Conservation (phyloP, 2,329 filamentous ascomycete genomes). For the Anthostomella pinea region DNA sequence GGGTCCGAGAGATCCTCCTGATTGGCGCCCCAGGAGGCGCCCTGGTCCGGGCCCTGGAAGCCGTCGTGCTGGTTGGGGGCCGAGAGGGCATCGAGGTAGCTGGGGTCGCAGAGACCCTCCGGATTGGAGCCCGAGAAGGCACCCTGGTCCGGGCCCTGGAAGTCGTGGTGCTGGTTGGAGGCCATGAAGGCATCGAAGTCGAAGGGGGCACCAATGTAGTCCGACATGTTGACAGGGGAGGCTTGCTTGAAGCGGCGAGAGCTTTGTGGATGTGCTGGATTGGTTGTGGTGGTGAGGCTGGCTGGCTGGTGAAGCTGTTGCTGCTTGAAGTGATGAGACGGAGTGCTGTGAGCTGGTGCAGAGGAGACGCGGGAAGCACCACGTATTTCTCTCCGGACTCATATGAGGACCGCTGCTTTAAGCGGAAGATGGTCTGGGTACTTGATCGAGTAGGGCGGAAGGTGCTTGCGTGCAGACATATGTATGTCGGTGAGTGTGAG, state of each 20-base stretch:
- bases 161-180: too few species aligned
- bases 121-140: too few species aligned
- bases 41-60: not conserved
- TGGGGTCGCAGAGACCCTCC: constrained; percentile 8
- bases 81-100: constrained; percentile 6
- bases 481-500: not conserved
- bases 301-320: constrained; percentile 2
- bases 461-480: constrained; percentile 1
- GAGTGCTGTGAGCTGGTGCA: constrained; percentile 3
- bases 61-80: constrained; percentile 14
- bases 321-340: constrained; percentile 1
- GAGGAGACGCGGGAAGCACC: constrained; percentile 6
- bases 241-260: constrained; percentile 21
- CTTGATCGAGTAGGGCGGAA: constrained; percentile 21
- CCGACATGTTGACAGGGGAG: constrained; percentile 22
- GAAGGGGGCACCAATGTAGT: constrained; percentile 17
- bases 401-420: constrained; percentile 6
- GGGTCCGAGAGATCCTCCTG: not conserved
- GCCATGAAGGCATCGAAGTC: constrained; percentile 12
- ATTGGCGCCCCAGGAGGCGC: not conserved
- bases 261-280: constrained; percentile 7
- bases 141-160: too few species aligned
- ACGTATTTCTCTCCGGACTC: constrained; percentile 19
- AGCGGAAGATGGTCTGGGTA: constrained; percentile 15
- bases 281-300: constrained; percentile 4